Evolutionary conservation across 108 stramenopile species (phyloP).

Genomic region (Stephanodiscus triporus): DNA sequence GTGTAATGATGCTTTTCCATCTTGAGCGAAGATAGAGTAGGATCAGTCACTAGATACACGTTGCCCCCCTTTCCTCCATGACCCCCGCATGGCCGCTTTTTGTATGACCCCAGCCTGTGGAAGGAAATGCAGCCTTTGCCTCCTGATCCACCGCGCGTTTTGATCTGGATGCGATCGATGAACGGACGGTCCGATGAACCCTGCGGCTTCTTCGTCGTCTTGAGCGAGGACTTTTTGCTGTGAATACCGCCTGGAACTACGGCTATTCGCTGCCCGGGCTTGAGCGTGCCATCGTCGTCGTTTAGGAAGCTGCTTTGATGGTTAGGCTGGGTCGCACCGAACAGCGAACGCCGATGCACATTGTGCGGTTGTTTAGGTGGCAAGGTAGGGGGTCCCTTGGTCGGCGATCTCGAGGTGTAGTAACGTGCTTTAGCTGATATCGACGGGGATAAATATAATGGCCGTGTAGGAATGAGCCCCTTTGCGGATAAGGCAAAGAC

Average conservation of each 20-base stretch:
- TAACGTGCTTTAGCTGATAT: background rate
- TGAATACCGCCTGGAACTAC: constrained; percentile 5
- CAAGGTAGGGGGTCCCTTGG: background rate
- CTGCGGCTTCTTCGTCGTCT: background rate
- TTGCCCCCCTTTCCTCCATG: constrained; percentile 85
- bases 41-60: constrained; percentile 77
- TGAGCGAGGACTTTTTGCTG: background rate
- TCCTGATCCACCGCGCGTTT: constrained; percentile 72
- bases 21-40: constrained; percentile 58
- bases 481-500: background rate
- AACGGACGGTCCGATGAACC: constrained; percentile 46
- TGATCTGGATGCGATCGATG: constrained; percentile 70
- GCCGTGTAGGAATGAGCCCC: background rate
- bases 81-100: constrained; percentile 75
- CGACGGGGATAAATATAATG: background rate
- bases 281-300: background rate
- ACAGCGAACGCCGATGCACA: background rate
- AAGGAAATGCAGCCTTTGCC: constrained; percentile 75
- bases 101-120: constrained; percentile 56
- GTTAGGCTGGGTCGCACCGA: background rate
- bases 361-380: background rate
- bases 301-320: constrained; percentile 4
- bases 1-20: constrained; percentile 64
- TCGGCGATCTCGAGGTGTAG: background rate
- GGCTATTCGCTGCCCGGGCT: constrained; percentile 25